Percentiles rank a stretch among this genome's conserved stretches.
Conservation (phyloP, 2,329 filamentous ascomycete species). For the Trichothecium roseum region DNA sequence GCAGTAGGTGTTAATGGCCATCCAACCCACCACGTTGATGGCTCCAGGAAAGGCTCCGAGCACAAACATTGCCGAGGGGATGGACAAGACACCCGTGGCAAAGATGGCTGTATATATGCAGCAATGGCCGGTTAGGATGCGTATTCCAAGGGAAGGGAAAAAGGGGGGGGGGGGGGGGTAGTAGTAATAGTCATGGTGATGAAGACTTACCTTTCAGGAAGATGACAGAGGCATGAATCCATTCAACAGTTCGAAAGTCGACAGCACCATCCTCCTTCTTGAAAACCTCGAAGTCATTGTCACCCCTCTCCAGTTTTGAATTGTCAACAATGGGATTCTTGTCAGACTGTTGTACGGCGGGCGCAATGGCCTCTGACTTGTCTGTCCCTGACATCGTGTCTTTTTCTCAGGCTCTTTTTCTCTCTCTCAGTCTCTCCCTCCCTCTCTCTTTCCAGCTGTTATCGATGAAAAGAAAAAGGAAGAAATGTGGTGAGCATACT, state of each 20-base stretch:
- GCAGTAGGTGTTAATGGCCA: constrained; percentile 27
- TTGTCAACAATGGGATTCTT: constrained; percentile 2
- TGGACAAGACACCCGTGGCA: constrained; percentile 30
- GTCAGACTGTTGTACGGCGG: too few relatives aligned
- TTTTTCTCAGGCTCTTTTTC: too few relatives aligned
- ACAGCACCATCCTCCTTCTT: constrained; percentile 30
- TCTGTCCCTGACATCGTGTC: background rate
- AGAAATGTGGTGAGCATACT: too few relatives aligned
- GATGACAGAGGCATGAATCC: constrained; percentile 35
- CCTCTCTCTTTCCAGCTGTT: too few relatives aligned
- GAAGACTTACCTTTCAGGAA: constrained; percentile 27
- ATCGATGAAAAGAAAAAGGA: too few relatives aligned
- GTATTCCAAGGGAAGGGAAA: background rate
- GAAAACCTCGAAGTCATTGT: constrained; percentile 30
- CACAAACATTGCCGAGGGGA: constrained; percentile 29
- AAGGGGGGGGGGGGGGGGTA: background rate
- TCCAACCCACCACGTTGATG: constrained; percentile 31
- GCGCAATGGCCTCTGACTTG: constrained; percentile 3
- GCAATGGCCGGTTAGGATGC: too few relatives aligned
- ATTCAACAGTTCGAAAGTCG: constrained; percentile 36
- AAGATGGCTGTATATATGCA: constrained; percentile 22
- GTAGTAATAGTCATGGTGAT: background rate
- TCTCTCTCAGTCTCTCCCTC: too few relatives aligned
- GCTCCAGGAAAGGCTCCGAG: constrained; percentile 31
- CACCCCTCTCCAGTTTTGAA: constrained; percentile 2